Conservation (phyloP, 208 protist species). For the Crithidia fasciculata region DNA sequence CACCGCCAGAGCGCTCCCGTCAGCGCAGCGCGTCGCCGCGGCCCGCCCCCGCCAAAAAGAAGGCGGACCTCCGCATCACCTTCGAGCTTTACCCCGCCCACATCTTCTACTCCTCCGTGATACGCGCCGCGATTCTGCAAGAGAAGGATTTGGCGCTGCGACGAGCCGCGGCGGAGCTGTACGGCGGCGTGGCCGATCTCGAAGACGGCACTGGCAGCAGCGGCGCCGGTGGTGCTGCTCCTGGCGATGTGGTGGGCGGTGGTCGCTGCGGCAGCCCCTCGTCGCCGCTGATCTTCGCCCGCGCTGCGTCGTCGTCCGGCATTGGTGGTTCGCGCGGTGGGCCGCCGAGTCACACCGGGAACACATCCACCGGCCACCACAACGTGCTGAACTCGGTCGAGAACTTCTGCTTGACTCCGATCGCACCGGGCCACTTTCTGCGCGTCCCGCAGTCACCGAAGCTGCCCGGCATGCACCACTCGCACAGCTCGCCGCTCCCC, state of each 20-base stretch:
- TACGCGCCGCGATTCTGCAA: slow-evolving; percentile 43
- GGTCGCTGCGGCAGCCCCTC: background rate
- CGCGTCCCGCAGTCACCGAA: slow-evolving; percentile 19
- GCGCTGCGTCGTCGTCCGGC: slow-evolving; percentile 20
- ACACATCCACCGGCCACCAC: background rate
- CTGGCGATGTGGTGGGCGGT: background rate
- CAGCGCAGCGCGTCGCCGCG: background rate
- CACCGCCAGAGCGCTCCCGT: background rate
- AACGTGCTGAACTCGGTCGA: slow-evolving; percentile 10
- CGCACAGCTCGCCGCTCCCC: background rate
- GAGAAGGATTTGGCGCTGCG: slow-evolving; percentile 50
- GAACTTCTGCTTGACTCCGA: slow-evolving; percentile 27
- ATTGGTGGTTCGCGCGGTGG: background rate
- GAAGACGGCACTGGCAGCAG: background rate
- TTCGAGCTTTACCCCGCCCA: slow-evolving; percentile 59
- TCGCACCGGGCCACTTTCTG: slow-evolving; percentile 27
- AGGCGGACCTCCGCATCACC: slow-evolving; percentile 37
- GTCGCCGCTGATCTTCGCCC: slow-evolving; percentile 19
- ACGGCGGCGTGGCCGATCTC: slow-evolving; percentile 34
- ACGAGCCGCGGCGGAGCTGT: slow-evolving; percentile 37
- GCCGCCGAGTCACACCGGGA: slow-evolving; percentile 7
- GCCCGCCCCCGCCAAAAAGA: background rate
- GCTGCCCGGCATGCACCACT: slow-evolving; percentile 10
- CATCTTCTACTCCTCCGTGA: slow-evolving; percentile 50
- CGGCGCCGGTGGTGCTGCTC: background rate